These are phyloP conservation scores for Fusarium nurragi DNA, from an alignment of 2,329 filamentous ascomycete genomes.

Conservation along the genomic window DNA sequence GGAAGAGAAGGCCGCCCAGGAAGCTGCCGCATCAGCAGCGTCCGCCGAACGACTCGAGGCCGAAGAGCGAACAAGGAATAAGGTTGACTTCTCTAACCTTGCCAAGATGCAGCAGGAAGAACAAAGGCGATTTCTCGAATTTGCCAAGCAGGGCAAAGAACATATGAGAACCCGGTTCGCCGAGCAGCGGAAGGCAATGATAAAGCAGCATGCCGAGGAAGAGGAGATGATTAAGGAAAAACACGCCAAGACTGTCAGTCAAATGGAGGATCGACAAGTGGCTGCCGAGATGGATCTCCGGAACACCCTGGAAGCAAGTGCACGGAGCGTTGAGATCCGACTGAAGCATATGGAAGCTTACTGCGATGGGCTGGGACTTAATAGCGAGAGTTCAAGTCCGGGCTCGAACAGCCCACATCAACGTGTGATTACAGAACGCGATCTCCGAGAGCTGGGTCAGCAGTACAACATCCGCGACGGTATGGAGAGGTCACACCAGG, in stretches of 20 bases:
- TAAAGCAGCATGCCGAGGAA: conserved; percentile 59
- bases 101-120: conserved; percentile 59
- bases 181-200: conserved; percentile 56
- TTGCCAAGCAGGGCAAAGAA: conserved; percentile 59
- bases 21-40: conserved; percentile 55
- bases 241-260: conserved; percentile 61
- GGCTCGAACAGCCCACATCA: conserved; percentile 43
- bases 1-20: conserved; percentile 57
- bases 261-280: conserved; percentile 71
- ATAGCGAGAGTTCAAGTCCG: conserved; percentile 45
- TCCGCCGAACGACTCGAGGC: conserved; percentile 56
- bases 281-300: conserved; percentile 69
- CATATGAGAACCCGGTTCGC: conserved; percentile 62
- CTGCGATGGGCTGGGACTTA: conserved; percentile 62
- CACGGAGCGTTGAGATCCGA: conserved; percentile 65
- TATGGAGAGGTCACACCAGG: conserved; percentile 66
- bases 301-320: conserved; percentile 63
- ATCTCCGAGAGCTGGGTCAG: conserved; percentile 66
- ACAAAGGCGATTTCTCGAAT: conserved; percentile 61
- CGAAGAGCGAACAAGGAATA: conserved; percentile 56
- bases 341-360: conserved; percentile 75
- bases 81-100: conserved; percentile 56
- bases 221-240: conserved; percentile 64
- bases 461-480: conserved; percentile 69
- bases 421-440: conserved; percentile 66